A percentile compares a stretch with the other conserved stretches of the same genome.
Conservation (phyloP, 805 yeast genomes). For the Ogataea kodamae region DNA sequence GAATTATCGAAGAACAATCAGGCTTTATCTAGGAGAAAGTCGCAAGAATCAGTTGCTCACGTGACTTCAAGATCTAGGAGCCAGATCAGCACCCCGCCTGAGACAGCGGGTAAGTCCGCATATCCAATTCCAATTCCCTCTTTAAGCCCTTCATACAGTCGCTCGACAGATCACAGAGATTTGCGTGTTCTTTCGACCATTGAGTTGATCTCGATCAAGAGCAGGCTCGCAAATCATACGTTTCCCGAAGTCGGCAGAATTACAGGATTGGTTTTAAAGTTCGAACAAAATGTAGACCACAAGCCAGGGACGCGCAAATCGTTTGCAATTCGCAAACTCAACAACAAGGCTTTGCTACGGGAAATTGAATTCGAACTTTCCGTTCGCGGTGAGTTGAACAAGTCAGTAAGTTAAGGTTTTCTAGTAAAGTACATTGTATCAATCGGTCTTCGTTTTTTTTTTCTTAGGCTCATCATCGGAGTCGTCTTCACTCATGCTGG, state of each 20-base stretch:
- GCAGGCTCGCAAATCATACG: conserved; percentile 10
- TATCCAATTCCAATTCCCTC: conserved; percentile 15
- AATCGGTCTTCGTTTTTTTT: conserved; percentile 27
- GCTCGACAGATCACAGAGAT: conserved; percentile 15
- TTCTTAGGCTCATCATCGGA: conserved; percentile 26
- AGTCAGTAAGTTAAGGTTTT: conserved; percentile 5
- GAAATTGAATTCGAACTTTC: conserved; percentile 17
- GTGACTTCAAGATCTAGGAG: neutral
- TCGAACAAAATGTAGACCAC: conserved; percentile 18
- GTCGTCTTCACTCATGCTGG: conserved; percentile 26
- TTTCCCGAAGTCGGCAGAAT: conserved; percentile 22
- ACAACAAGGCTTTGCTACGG: conserved; percentile 14
- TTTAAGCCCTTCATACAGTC: conserved; percentile 11
- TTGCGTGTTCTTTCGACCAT: conserved; percentile 13
- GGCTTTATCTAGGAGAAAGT: neutral
- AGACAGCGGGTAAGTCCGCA: neutral
- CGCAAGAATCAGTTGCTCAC: conserved; percentile 5
- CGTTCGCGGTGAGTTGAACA: conserved; percentile 15
- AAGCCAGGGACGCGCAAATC: conserved; percentile 8
- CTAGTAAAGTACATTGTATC: conserved; percentile 1
- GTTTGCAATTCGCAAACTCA: conserved; percentile 14
- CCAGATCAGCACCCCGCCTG: neutral
- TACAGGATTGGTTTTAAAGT: conserved; percentile 16
- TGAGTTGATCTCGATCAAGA: conserved; percentile 21
- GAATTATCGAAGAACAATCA: conserved; percentile 2